Conservation (phyloP, 1,284 basidiomycete species). For the Cryptococcus amylolentus region DNA sequence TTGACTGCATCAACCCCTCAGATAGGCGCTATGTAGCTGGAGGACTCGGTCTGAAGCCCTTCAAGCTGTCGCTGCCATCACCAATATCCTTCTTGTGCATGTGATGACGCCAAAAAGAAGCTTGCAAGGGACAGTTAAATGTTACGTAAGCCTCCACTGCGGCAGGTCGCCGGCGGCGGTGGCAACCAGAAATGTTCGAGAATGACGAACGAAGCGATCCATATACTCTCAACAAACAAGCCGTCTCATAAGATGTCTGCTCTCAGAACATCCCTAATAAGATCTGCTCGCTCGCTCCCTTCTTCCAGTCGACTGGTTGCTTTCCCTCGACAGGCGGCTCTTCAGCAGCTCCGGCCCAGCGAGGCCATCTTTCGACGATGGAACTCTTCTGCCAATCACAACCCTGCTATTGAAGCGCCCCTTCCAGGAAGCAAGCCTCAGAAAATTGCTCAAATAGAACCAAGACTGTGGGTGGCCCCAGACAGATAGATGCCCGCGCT, state of each 20-base stretch:
- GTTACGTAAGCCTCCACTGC: not conserved
- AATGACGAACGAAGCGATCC: not conserved
- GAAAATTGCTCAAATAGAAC: slow-evolving; percentile 38
- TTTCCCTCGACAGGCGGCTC: not conserved
- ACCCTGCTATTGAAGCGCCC: slow-evolving; percentile 24
- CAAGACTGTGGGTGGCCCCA: slow-evolving; percentile 29
- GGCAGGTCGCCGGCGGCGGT: not conserved
- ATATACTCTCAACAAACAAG: not conserved
- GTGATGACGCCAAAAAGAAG: no score
- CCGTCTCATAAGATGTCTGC: not conserved
- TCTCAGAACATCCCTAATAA: not conserved
- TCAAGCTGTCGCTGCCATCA: not conserved
- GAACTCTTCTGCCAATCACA: slow-evolving; percentile 8
- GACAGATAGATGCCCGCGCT: not conserved
- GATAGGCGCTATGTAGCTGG: no score
- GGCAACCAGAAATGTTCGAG: not conserved
- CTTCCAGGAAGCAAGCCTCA: slow-evolving; percentile 13
- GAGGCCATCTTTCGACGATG: slow-evolving; percentile 4
- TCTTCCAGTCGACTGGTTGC: not conserved
- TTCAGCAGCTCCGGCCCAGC: not conserved
- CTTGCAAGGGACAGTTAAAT: not conserved
- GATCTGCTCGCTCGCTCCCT: not conserved
- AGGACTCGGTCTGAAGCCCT: no score
- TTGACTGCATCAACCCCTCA: no score
- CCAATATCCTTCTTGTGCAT: not conserved